Evolutionary conservation across 345 rosid genomes (phyloP).

Genomic region (Nasturtium officinale): DNA sequence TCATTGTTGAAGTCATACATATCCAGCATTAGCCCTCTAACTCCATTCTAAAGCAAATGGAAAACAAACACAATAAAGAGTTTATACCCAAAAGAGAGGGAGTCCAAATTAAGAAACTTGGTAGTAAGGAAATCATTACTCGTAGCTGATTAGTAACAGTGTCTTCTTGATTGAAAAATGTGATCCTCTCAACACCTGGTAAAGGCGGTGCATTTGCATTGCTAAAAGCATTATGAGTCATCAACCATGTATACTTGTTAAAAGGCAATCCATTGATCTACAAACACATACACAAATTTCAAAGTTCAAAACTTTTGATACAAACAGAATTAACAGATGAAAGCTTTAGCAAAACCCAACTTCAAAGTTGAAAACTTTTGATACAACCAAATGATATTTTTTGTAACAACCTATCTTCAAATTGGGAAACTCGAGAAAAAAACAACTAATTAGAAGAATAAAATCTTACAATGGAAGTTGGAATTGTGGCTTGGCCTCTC

Average conservation of each 20-base stretch:
- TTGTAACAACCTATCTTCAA: slow-evolving; percentile 17
- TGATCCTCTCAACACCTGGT: slow-evolving; percentile 81
- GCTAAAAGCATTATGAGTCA: slow-evolving; percentile 93
- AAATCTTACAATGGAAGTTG: slow-evolving; percentile 70
- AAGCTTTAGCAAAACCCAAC: background rate
- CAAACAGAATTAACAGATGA: background rate
- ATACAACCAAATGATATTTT: background rate
- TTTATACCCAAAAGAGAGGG: background rate
- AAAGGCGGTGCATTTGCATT: slow-evolving; percentile 82
- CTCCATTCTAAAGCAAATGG: slow-evolving; percentile 71
- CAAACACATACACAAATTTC: background rate
- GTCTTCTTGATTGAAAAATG: slow-evolving; percentile 94
- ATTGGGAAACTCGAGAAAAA: background rate
- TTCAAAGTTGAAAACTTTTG: slow-evolving; percentile 22
- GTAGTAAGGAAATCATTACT: slow-evolving; percentile 49
- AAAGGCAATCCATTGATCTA: slow-evolving; percentile 84
- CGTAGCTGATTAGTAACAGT: slow-evolving; percentile 77
- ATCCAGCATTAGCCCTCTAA: slow-evolving; percentile 94
- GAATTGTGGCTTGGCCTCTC: slow-evolving; percentile 82
- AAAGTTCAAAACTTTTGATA: slow-evolving; percentile 18
- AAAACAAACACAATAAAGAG: slow-evolving; percentile 12
- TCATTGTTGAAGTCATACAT: slow-evolving; percentile 88
- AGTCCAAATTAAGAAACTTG: background rate
- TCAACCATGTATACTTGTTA: slow-evolving; percentile 92
- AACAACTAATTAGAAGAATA: background rate